These are phyloP conservation scores for Solanum virginianum DNA, from an alignment of 257 asterid species.

Conservation along the genomic window DNA sequence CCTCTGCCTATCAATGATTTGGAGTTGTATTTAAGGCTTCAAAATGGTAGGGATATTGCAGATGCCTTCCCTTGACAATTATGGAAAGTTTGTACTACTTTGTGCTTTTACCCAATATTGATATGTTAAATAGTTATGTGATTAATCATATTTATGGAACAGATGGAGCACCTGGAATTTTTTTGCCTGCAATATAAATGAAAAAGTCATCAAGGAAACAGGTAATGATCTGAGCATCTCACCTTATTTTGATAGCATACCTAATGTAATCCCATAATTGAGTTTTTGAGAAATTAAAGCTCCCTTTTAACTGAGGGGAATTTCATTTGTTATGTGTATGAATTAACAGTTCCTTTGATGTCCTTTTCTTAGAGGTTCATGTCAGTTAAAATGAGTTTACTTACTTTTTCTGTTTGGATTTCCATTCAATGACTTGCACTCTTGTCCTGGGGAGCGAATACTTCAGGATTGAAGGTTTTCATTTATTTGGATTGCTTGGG, in stretches of 20 bases:
- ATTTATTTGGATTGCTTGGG: background rate
- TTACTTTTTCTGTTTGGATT: background rate
- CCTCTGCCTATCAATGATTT: background rate
- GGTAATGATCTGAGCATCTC: slow-evolving; percentile 25
- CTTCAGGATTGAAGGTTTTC: background rate
- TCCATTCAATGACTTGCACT: background rate
- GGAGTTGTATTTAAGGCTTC: background rate
- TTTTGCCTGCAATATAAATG: slow-evolving; percentile 82
- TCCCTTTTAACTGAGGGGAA: background rate
- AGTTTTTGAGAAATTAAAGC: background rate
- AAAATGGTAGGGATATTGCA: background rate
- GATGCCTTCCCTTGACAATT: background rate
- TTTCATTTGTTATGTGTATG: background rate
- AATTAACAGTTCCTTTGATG: background rate
- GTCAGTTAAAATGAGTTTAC: background rate
- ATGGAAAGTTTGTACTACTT: background rate
- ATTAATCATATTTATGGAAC: slow-evolving; percentile 3
- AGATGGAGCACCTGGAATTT: slow-evolving; percentile 98
- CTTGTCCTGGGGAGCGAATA: background rate
- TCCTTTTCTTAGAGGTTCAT: background rate
- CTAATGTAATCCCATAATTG: background rate
- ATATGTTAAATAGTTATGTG: background rate
- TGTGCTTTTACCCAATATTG: background rate
- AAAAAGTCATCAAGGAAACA: slow-evolving; percentile 79
- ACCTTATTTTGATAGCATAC: background rate